A percentile compares a stretch with the other conserved stretches of the same genome.
Evolutionary conservation across 2,329 filamentous ascomycete genomes (phyloP).

Genomic region (Arachnomyces sp.): DNA sequence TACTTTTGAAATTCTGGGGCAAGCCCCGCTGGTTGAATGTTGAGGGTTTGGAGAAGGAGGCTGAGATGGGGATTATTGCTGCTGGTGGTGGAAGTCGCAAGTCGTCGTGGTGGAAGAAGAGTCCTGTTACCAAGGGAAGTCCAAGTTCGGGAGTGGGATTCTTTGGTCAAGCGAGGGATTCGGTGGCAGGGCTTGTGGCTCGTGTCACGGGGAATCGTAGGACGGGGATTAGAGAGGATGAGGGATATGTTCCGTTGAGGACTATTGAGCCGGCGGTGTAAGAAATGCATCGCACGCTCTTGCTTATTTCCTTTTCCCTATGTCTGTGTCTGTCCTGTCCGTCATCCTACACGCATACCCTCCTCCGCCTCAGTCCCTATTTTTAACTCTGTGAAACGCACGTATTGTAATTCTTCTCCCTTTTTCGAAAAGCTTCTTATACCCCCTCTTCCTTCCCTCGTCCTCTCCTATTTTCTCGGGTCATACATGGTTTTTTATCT

Average conservation of each 20-base stretch:
- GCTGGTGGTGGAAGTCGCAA: slow-evolving; percentile 11
- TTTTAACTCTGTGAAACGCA: neutral
- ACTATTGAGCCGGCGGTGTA: slow-evolving; percentile 33
- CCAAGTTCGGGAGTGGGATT: slow-evolving; percentile 3
- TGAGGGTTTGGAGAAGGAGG: slow-evolving; percentile 52
- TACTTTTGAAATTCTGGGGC: slow-evolving; percentile 80
- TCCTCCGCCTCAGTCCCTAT: no score
- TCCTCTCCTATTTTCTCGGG: neutral
- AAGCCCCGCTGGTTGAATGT: slow-evolving; percentile 81
- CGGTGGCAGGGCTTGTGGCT: slow-evolving; percentile 20
- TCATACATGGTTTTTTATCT: neutral
- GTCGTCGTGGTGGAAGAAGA: slow-evolving; percentile 21
- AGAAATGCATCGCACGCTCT: neutral
- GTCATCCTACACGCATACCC: neutral
- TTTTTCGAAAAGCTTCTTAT: no score
- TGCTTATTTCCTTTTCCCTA: neutral
- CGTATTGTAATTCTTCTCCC: neutral
- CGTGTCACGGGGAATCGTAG: slow-evolving; percentile 20
- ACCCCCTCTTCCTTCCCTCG: neutral
- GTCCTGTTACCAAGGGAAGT: slow-evolving; percentile 10
- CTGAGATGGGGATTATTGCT: slow-evolving; percentile 23
- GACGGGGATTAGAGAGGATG: slow-evolving; percentile 20
- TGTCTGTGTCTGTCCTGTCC: neutral
- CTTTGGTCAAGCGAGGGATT: slow-evolving; percentile 14
- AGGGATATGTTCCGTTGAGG: slow-evolving; percentile 39